These are phyloP conservation scores for Sporothrix humicola DNA, from an alignment of 2,329 filamentous ascomycete genomes.

Conservation along the genomic window DNA sequence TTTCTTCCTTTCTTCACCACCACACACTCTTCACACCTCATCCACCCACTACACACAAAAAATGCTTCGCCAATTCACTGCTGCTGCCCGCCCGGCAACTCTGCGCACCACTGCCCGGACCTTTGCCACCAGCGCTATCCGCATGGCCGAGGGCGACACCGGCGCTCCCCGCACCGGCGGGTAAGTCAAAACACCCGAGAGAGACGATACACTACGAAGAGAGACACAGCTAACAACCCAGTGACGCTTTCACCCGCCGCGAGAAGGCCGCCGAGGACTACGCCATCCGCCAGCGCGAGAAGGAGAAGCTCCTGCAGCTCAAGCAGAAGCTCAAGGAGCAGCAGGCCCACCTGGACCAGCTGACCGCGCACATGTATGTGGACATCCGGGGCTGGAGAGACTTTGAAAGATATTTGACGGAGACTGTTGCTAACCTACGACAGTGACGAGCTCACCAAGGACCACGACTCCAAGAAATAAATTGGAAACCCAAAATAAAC, in stretches of 20 bases:
- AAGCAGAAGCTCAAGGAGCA: constrained; percentile 76
- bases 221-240: constrained; percentile 46
- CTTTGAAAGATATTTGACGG: neutral
- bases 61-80: constrained; percentile 72
- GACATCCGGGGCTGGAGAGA: neutral
- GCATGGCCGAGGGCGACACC: constrained; percentile 73
- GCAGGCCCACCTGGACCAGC: constrained; percentile 80
- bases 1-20: neutral
- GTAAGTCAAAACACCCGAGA: constrained; percentile 49
- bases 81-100: constrained; percentile 60
- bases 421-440: constrained; percentile 7
- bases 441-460: constrained; percentile 78
- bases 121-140: constrained; percentile 67
- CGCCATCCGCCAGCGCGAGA: constrained; percentile 85
- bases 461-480: constrained; percentile 69
- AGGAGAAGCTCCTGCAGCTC: constrained; percentile 83
- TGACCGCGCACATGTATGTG: constrained; percentile 84
- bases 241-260: constrained; percentile 90
- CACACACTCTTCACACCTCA: neutral
- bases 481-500: neutral
- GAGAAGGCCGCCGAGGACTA: constrained; percentile 86
- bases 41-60: neutral
- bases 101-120: constrained; percentile 57
- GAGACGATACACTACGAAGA: neutral
- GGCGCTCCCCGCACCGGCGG: constrained; percentile 62